These are phyloP conservation scores for Citrus australasica DNA, from an alignment of 345 rosid species.

Conservation along the genomic window DNA sequence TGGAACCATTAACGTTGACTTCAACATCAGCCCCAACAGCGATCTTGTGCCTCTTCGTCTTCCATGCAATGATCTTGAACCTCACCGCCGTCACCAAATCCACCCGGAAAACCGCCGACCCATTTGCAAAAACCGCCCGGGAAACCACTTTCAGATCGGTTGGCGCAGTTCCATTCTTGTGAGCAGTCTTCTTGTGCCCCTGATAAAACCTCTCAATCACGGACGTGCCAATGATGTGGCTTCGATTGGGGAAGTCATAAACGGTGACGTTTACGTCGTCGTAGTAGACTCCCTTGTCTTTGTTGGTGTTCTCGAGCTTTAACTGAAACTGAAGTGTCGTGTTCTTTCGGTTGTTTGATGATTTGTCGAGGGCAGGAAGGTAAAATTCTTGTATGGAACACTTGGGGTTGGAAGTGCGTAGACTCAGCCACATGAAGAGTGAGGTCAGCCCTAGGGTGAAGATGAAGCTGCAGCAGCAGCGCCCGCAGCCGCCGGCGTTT, in stretches of 20 bases:
- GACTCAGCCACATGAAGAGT: constrained; percentile 72
- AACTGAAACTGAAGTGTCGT: constrained; percentile 46
- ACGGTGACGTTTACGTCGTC: constrained; percentile 48
- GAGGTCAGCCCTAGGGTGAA: constrained; percentile 56
- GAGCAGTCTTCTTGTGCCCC: constrained; percentile 65
- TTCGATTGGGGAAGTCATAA: constrained; percentile 14
- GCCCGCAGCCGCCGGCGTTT: constrained; percentile 21
- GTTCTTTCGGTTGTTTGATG: constrained; percentile 23
- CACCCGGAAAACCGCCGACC: constrained; percentile 45
- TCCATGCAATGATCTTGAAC: constrained; percentile 58
- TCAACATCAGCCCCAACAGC: constrained; percentile 46
- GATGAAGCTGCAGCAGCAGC: constrained; percentile 55
- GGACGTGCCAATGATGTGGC: constrained; percentile 14
- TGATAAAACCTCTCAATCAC: constrained; percentile 46
- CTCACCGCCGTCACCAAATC: constrained; percentile 64
- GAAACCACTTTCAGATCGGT: constrained; percentile 28
- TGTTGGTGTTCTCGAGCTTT: constrained; percentile 58
- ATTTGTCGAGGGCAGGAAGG: constrained; percentile 54
- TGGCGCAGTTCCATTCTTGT: constrained; percentile 20
- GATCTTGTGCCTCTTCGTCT: constrained; percentile 47
- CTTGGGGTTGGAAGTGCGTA: constrained; percentile 58
- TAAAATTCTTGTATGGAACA: constrained; percentile 41
- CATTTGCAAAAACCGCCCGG: constrained; percentile 30
- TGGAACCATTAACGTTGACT: constrained; percentile 38
- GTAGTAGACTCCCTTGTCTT: constrained; percentile 65